Percentiles rank a stretch among this genome's conserved stretches.
Conservation (phyloP, 192 early-diverging fungal genomes). For the Coemansia sp. region DNA sequence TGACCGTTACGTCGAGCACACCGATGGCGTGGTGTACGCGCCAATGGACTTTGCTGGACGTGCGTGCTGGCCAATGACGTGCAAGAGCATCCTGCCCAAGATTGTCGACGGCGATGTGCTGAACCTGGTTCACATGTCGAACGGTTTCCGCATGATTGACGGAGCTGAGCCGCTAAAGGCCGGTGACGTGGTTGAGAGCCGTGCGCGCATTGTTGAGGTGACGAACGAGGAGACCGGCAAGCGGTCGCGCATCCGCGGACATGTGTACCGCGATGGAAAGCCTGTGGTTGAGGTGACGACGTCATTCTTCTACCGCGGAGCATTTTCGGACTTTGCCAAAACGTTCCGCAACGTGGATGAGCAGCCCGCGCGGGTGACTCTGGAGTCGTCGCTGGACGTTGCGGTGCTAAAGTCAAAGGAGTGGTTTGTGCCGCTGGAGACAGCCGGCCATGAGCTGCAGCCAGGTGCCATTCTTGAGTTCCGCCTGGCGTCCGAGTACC, state of each 20-base stretch:
- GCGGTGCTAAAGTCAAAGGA: constrained; percentile 78
- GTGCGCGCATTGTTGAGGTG: constrained; percentile 75
- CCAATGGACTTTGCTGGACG: constrained; percentile 96
- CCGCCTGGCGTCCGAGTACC: constrained; percentile 68
- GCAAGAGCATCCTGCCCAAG: constrained; percentile 84
- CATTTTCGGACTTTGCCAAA: constrained; percentile 69
- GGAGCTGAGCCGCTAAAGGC: constrained; percentile 64
- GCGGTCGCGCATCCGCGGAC: constrained; percentile 75
- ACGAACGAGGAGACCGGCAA: constrained; percentile 80
- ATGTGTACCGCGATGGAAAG: constrained; percentile 59
- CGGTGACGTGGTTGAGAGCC: constrained; percentile 60
- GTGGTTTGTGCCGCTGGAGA: constrained; percentile 61
- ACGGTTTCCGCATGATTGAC: constrained; percentile 75
- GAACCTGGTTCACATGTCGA: constrained; percentile 84
- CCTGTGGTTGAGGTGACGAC: constrained; percentile 76
- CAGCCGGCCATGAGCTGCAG: not conserved
- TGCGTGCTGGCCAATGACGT: constrained; percentile 82
- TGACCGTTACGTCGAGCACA: constrained; percentile 52
- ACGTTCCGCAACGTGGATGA: constrained; percentile 78
- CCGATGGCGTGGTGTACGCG: constrained; percentile 14
- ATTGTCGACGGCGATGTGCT: constrained; percentile 88
- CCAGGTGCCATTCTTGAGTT: constrained; percentile 68
- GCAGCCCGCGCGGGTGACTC: constrained; percentile 66
- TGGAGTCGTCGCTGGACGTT: constrained; percentile 67
- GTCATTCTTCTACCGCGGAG: constrained; percentile 85